phyloP scores from a whole-genome alignment of 2,329 filamentous ascomycete genomes.

The Annulohypoxylon truncatum region DNA sequence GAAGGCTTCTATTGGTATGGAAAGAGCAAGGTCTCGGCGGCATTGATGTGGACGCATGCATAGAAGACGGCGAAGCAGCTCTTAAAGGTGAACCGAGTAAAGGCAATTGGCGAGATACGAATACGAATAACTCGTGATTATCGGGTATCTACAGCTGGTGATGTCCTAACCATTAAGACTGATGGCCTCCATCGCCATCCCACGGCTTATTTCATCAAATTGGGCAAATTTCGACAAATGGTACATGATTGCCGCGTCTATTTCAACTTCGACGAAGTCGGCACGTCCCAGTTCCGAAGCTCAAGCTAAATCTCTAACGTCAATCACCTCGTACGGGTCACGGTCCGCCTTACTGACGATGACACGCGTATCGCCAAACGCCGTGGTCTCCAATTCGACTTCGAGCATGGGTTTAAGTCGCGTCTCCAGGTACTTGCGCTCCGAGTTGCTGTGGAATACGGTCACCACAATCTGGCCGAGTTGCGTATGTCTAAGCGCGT shows the following conservation, averaged over 20 bases:
- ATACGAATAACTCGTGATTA: constrained; percentile 31
- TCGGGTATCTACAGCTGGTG: constrained; percentile 18
- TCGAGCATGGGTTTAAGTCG: constrained; percentile 76
- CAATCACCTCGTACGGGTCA: constrained; percentile 87
- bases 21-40: constrained; percentile 66
- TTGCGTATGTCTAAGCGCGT: constrained; percentile 87
- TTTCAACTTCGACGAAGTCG: neutral
- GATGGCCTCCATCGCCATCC: neutral
- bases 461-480: constrained; percentile 84
- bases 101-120: constrained; percentile 44
- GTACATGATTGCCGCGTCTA: neutral
- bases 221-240: neutral
- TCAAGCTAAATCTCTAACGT: constrained; percentile 55
- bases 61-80: constrained; percentile 66
- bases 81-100: constrained; percentile 50
- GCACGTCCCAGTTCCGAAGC: neutral
- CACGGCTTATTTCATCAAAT: neutral
- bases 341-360: constrained; percentile 81
- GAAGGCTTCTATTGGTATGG: constrained; percentile 64
- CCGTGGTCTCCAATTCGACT: constrained; percentile 64
- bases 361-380: constrained; percentile 63
- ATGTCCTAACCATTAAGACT: neutral
- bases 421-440: constrained; percentile 81
- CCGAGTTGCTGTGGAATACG: constrained; percentile 93
- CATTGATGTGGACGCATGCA: constrained; percentile 63